These are phyloP conservation scores for Phytophthora multivora DNA, from an alignment of 352 stramenopile genomes.

Conservation along the genomic window DNA sequence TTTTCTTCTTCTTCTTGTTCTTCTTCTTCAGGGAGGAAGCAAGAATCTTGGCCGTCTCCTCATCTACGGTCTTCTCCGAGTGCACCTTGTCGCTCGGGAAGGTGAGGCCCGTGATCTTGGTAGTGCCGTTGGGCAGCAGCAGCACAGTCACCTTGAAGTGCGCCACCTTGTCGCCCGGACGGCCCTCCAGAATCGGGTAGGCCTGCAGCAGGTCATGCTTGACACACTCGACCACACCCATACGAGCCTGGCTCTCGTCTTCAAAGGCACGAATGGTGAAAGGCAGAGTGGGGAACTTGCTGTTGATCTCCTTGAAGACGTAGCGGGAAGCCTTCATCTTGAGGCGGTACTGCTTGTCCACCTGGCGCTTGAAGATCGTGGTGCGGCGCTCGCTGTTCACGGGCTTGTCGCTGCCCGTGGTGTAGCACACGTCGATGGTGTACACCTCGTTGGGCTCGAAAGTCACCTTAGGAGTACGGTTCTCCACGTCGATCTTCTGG, in stretches of 20 bases:
- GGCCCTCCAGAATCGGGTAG: slow-evolving; percentile 98
- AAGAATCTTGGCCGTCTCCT: slow-evolving; percentile 92
- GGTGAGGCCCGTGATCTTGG: slow-evolving; percentile 95
- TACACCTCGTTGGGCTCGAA: slow-evolving; percentile 99
- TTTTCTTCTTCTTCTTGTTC: slow-evolving; percentile 95
- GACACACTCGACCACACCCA: slow-evolving; percentile 98
- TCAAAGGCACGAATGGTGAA: slow-evolving; percentile 98
- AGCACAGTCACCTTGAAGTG: slow-evolving; percentile 99
- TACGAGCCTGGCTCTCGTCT: slow-evolving; percentile 95
- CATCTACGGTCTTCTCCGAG: slow-evolving; percentile 93
- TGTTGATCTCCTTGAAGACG: slow-evolving; percentile 98
- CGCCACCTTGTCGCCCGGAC: slow-evolving; percentile 94
- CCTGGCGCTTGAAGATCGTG: slow-evolving; percentile 99
- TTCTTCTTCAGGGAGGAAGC: slow-evolving; percentile 95
- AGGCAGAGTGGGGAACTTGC: slow-evolving; percentile 98
- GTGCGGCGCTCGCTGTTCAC: slow-evolving; percentile 91
- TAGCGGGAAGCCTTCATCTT: slow-evolving; percentile 96
- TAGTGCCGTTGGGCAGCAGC: slow-evolving; percentile 95
- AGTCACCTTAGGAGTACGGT: slow-evolving; percentile 81
- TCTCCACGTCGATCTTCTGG: slow-evolving; percentile 91
- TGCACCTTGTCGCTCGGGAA: slow-evolving; percentile 91
- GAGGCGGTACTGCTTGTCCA: slow-evolving; percentile 97
- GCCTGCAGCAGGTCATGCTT: slow-evolving; percentile 97
- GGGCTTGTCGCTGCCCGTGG: slow-evolving; percentile 97
- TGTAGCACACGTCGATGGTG: slow-evolving; percentile 99